phyloP scores from a whole-genome alignment of 495 filamentous ascomycete genomes.

The Xeromyces bisporus region DNA sequence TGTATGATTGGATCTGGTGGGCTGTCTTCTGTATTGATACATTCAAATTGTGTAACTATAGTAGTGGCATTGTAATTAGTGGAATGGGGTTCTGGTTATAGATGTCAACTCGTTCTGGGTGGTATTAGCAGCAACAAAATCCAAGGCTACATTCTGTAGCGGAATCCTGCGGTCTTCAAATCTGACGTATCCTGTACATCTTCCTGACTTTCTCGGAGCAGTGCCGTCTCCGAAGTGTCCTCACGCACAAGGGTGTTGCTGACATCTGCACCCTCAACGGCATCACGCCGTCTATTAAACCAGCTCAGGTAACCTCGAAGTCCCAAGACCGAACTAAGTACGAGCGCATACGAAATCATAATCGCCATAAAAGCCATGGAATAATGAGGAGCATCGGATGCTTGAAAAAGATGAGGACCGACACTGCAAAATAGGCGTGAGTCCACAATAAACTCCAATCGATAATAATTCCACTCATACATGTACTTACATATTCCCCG shows the following conservation, averaged over 20 bases:
- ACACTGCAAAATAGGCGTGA: slow-evolving; percentile 2
- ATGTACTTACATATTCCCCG: slow-evolving; percentile 16
- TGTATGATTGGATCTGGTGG: no score
- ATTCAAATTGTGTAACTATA: no score
- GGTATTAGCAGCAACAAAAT: no score
- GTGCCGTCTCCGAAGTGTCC: slow-evolving; percentile 4
- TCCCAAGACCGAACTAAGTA: slow-evolving; percentile 18
- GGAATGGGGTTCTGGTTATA: no score
- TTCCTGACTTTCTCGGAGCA: slow-evolving; percentile 15
- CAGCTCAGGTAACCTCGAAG: slow-evolving; percentile 26
- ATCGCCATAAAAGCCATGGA: slow-evolving; percentile 33
- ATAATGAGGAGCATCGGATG: slow-evolving; percentile 18
- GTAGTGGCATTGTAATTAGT: no score
- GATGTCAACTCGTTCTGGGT: no score
- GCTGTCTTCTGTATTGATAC: no score
- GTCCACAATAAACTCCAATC: no score
- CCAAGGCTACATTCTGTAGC: slow-evolving; percentile 24
- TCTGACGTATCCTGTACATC: slow-evolving; percentile 37
- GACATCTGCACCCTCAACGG: slow-evolving; percentile 23
- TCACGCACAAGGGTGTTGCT: slow-evolving; percentile 19
- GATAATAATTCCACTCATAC: slow-evolving; percentile 2
- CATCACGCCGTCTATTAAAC: slow-evolving; percentile 21
- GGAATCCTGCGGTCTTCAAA: slow-evolving; percentile 35
- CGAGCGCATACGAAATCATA: slow-evolving; percentile 34
- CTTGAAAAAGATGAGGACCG: slow-evolving; percentile 23